Evolutionary conservation across 495 filamentous ascomycete species (phyloP).

Genomic region (Penicillium malachiteum): DNA sequence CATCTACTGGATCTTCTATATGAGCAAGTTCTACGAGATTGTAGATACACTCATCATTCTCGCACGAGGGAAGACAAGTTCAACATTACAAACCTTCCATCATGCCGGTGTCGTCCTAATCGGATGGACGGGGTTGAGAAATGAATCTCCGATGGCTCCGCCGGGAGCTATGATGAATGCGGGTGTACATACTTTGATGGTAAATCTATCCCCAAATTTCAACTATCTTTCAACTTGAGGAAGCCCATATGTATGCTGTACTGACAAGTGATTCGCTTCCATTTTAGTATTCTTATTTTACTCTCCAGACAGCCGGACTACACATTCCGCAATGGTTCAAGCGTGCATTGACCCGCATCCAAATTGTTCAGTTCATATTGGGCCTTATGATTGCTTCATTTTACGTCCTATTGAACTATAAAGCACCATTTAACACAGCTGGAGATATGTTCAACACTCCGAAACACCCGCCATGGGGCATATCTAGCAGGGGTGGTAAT

Average conservation of each 20-base stretch:
- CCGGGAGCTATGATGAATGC: slow-evolving; percentile 81
- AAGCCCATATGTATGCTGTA: background rate
- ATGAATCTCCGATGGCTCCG: slow-evolving; percentile 40
- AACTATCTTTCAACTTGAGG: background rate
- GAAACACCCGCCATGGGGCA: too few relatives aligned
- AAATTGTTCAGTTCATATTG: background rate
- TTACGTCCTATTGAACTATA: background rate
- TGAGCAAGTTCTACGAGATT: slow-evolving; percentile 92
- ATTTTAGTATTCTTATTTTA: background rate
- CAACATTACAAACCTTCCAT: slow-evolving; percentile 82
- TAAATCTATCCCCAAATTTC: slow-evolving; percentile 21
- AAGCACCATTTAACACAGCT: background rate
- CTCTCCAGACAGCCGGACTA: background rate
- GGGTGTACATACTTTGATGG: slow-evolving; percentile 80
- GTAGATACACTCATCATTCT: slow-evolving; percentile 83
- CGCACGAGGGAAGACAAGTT: slow-evolving; percentile 77
- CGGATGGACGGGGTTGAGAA: slow-evolving; percentile 9
- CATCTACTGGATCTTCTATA: slow-evolving; percentile 79
- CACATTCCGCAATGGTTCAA: background rate
- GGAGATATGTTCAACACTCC: background rate
- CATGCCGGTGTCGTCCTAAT: slow-evolving; percentile 87
- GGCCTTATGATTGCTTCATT: background rate
- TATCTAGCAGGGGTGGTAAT: background rate
- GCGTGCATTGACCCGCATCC: background rate
- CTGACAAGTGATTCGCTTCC: background rate